Evolutionary conservation across 352 stramenopile species (phyloP), one percentile per base, ranked within the genome.

Genomic region (Phytophthora fragariaefolia): DNA sequence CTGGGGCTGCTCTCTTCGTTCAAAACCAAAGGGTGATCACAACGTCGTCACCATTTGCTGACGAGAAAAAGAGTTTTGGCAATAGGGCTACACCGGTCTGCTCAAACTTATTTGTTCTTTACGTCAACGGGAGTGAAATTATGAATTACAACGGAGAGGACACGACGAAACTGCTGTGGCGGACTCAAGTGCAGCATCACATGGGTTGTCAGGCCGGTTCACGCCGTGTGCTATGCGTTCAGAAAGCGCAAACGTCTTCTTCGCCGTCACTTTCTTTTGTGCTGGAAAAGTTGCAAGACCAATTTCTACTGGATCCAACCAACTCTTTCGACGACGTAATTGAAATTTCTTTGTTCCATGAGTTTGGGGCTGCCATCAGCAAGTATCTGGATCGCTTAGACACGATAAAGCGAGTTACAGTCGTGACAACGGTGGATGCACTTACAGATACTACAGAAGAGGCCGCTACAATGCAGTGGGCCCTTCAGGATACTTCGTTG

Each of bases 21-120:
- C 75, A 85, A 27, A 83, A 85, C 36, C 67, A 81, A 58, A 56
- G 67, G 5, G 58, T 80, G 27, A 69, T 71, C 23, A 79, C 58
- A 5, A 73, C 58, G 22, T 47, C 60, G 15, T 73, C 79, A 26
- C 72, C 74, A 2, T 85, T 87, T 71, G 54, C 22, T 48, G 40
- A 18, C 18, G 15, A 24, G 40, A 18, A 47, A 24, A 47, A 47
- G 30, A 36, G 12, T n/a, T 20, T 9, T 27, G 12, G 10, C 6
- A 26, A 48, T 23, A n/a, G 36, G 6, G 12, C 7, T 20, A 45
- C 45, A 46, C 34, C 23, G 36, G 18, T 6, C 5, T 48, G 32
- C 5, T 58, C 65, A 9, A 71, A 62, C 15, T 28, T 82, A n/a
- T 73, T 72, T 58, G 22, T 83, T 58, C 18, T 85, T 4, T 67